phyloP scores from a whole-genome alignment of 164 flowering plant genomes.

The Malania oleifera region DNA sequence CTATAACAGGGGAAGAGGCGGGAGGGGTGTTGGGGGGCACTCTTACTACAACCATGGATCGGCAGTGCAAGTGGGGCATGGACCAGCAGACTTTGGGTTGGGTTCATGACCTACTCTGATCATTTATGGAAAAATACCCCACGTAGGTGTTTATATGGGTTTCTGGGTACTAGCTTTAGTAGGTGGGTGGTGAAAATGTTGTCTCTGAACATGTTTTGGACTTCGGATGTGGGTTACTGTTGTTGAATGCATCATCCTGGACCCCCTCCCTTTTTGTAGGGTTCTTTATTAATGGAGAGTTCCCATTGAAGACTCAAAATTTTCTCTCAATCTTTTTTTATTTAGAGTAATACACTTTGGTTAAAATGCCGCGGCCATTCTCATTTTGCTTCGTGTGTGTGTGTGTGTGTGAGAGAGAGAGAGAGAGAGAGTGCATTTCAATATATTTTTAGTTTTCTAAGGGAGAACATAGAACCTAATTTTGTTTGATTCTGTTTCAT shows the following conservation, averaged over 20 bases:
- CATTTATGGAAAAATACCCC: neutral
- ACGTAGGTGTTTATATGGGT: neutral
- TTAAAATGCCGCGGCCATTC: no score
- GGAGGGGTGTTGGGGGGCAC: conserved; percentile 46
- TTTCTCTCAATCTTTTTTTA: no score
- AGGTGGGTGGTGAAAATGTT: neutral
- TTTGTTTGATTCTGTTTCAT: no score
- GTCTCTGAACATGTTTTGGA: no score
- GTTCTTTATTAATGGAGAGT: neutral
- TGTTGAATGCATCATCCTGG: neutral
- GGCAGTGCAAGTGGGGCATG: conserved; percentile 27
- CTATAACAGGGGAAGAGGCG: conserved; percentile 52
- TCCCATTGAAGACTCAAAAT: no score
- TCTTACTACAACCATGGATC: conserved; percentile 38
- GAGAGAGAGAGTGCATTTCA: no score
- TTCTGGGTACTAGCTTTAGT: neutral
- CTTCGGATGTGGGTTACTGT: no score
- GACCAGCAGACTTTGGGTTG: conserved; percentile 24
- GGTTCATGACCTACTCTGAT: conserved; percentile 24
- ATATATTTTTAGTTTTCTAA: no score
- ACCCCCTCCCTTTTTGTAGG: neutral
- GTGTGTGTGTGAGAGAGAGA: no score
- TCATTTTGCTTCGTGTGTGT: no score
- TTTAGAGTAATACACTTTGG: no score
- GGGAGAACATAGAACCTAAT: no score